These are phyloP conservation scores for Carex parvula DNA, from an alignment of 176 grass and related monocot species.

Conservation along the genomic window DNA sequence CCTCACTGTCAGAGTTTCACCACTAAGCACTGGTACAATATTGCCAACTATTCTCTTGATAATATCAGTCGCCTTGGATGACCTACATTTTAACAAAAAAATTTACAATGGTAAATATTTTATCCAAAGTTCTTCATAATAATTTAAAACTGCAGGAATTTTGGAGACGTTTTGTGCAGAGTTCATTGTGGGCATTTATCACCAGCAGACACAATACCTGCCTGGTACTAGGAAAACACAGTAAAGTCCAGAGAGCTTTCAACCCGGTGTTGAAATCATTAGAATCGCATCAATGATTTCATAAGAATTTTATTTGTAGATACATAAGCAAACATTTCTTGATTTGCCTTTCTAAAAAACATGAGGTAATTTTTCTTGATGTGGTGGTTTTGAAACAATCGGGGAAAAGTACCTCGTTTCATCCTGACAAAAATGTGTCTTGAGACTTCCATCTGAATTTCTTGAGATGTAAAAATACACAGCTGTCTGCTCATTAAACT, in stretches of 20 bases:
- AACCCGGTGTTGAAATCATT: not conserved
- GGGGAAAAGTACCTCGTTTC: conserved; percentile 35
- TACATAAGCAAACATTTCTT: not conserved
- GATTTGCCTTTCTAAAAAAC: not conserved
- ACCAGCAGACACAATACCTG: not conserved
- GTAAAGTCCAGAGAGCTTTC: not conserved
- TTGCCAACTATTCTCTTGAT: conserved; percentile 77
- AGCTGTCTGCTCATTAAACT: conserved; percentile 53
- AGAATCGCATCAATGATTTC: not conserved
- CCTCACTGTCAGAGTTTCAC: conserved; percentile 50
- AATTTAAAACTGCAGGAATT: not conserved
- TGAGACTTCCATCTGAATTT: conserved; percentile 41
- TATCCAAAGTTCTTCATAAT: not conserved
- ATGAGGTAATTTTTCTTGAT: not conserved
- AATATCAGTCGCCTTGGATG: conserved; percentile 67
- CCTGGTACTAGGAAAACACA: not conserved
- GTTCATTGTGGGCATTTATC: not conserved
- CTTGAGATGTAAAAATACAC: conserved; percentile 81
- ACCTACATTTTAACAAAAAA: conserved; percentile 28
- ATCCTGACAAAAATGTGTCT: conserved; percentile 92
- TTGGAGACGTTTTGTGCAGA: not conserved
- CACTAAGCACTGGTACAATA: conserved; percentile 55
- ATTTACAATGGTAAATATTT: not conserved
- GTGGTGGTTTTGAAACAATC: not conserved
- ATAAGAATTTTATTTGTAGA: not conserved